Conservation (phyloP, 106 monocot species). For the Acorus calamus region DNA sequence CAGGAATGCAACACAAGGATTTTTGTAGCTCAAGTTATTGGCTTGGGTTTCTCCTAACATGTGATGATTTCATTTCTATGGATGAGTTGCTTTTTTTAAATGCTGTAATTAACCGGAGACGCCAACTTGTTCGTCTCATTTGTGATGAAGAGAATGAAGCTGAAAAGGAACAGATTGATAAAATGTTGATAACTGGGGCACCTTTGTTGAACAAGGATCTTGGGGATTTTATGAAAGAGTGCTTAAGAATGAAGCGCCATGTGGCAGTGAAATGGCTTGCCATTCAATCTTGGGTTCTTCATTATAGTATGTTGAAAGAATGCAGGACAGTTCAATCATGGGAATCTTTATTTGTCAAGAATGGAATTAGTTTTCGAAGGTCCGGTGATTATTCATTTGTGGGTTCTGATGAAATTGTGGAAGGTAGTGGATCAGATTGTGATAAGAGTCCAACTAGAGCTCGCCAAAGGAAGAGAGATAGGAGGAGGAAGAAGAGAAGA, state of each 20-base stretch:
- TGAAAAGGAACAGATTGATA: conserved; percentile 38
- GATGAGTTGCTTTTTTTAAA: conserved; percentile 63
- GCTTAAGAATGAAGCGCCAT: conserved; percentile 29
- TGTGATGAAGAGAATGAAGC: conserved; percentile 63
- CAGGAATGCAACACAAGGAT: conserved; percentile 28
- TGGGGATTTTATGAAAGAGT: conserved; percentile 53
- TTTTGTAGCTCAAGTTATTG: conserved; percentile 45
- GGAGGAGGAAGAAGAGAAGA: conserved; percentile 32
- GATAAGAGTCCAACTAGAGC: conserved; percentile 10
- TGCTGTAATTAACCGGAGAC: conserved; percentile 51
- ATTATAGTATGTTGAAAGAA: conserved; percentile 48
- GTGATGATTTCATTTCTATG: conserved; percentile 24
- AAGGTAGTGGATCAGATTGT: conserved; percentile 13
- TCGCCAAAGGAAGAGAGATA: conserved; percentile 37
- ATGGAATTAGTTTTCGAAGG: conserved; percentile 54
- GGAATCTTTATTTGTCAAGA: conserved; percentile 51
- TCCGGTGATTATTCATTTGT: conserved; percentile 46
- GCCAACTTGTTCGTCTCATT: conserved; percentile 54
- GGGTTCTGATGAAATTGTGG: conserved; percentile 11
- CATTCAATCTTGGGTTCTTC: conserved; percentile 72
- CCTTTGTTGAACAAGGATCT: conserved; percentile 32
- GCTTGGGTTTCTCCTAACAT: conserved; percentile 53
- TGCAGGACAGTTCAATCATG: conserved; percentile 50
- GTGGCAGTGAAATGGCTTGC: conserved; percentile 55
- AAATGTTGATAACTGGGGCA: conserved; percentile 27